phyloP scores from a whole-genome alignment of 306 rosid genomes.

The Canavalia ensiformis region DNA sequence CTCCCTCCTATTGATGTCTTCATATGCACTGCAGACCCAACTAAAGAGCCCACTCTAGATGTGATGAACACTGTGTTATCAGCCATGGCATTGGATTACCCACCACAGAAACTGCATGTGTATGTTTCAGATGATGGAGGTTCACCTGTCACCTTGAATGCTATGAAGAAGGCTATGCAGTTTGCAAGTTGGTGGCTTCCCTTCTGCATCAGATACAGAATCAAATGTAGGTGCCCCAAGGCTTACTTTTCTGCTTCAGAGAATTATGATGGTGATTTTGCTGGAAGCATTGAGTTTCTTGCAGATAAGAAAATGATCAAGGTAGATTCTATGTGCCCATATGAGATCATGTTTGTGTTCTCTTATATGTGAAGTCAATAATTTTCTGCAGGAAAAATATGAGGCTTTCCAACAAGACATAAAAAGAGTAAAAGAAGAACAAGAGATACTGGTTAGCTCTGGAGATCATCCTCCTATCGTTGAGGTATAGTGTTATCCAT shows the following conservation, averaged over 20 bases:
- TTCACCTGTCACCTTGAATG: conserved; percentile 60
- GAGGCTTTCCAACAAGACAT: conserved; percentile 54
- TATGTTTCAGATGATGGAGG: conserved; percentile 84
- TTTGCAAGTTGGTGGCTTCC: conserved; percentile 81
- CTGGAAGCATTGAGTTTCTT: conserved; percentile 45
- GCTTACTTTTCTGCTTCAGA: conserved; percentile 62
- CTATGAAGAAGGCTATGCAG: conserved; percentile 57
- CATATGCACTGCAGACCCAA: conserved; percentile 76
- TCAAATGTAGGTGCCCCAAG: conserved; percentile 64
- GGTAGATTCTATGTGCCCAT: conserved; percentile 39
- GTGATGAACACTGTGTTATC: conserved; percentile 86
- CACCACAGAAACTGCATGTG: conserved; percentile 69
- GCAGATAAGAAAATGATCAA: conserved; percentile 50
- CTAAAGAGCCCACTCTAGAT: conserved; percentile 69
- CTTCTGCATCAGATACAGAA: conserved; percentile 59
- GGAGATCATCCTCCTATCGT: conserved; percentile 58
- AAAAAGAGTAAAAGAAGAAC: conserved; percentile 37
- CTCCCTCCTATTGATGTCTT: conserved; percentile 74
- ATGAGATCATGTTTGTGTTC: neutral
- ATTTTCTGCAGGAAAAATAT: conserved; percentile 60
- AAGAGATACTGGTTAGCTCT: neutral
- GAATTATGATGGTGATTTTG: conserved; percentile 37
- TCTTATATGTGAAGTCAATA: neutral
- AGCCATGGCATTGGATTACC: conserved; percentile 80
- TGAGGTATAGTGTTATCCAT: conserved; percentile 54